phyloP scores from a whole-genome alignment of 2,329 filamentous ascomycete genomes.

The Nemania sp. region DNA sequence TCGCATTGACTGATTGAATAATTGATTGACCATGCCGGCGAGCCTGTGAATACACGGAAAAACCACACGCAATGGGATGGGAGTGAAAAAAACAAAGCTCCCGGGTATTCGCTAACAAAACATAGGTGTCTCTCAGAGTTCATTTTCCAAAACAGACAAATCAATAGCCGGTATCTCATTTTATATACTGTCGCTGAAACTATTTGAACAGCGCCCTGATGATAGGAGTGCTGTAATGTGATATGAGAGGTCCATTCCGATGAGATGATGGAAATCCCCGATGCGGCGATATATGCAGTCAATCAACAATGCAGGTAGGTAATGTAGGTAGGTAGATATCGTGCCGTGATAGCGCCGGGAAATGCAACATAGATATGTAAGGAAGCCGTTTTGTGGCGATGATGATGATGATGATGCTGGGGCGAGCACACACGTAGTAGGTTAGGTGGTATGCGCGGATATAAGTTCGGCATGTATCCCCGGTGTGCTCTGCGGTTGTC shows the following conservation, averaged over 20 bases:
- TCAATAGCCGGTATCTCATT: neutral
- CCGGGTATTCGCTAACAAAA: slow-evolving; percentile 13
- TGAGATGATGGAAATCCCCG: neutral
- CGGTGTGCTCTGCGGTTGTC: neutral
- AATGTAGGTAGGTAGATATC: slow-evolving; percentile 5
- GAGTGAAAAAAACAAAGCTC: neutral
- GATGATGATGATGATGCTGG: too few relatives aligned
- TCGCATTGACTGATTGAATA: too few relatives aligned
- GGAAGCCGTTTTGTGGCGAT: too few relatives aligned
- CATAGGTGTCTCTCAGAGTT: too few relatives aligned
- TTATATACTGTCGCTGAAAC: slow-evolving; percentile 4
- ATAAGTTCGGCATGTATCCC: neutral
- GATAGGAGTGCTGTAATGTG: neutral
- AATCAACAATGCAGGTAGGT: slow-evolving; percentile 6
- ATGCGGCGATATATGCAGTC: slow-evolving; percentile 3
- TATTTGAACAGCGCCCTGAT: neutral
- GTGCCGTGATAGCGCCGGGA: slow-evolving; percentile 9
- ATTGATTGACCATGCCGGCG: neutral
- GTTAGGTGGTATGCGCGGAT: neutral
- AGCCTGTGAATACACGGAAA: slow-evolving; percentile 1
- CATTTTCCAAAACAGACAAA: neutral
- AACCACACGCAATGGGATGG: slow-evolving; percentile 4
- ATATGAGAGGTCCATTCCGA: neutral
- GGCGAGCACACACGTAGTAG: slow-evolving; percentile 4
- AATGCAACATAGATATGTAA: neutral